A percentile compares a stretch with the other conserved stretches of the same genome.
Conservation (phyloP, 2,329 filamentous ascomycete genomes). For the Ophiocordyceps camponoti-leonardi region DNA sequence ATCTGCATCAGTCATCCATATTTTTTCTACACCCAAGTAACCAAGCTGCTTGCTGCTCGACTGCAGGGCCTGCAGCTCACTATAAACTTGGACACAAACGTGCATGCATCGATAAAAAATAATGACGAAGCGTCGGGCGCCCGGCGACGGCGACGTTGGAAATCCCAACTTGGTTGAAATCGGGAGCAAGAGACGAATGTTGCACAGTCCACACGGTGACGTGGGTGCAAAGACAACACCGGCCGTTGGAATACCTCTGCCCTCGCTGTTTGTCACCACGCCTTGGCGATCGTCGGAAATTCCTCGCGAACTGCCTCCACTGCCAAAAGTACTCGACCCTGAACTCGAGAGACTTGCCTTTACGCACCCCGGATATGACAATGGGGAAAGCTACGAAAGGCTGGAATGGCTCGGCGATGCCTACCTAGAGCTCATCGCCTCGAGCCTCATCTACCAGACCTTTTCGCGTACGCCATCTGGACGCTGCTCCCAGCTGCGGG, state of each 20-base stretch:
- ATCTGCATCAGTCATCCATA: neutral
- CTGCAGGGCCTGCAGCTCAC: no score
- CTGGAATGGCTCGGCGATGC: slow-evolving; percentile 84
- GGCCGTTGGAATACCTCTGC: neutral
- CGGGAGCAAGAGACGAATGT: slow-evolving; percentile 3
- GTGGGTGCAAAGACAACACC: neutral
- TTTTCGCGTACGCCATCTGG: slow-evolving; percentile 51
- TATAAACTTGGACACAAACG: no score
- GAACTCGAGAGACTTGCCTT: slow-evolving; percentile 46
- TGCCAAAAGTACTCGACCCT: slow-evolving; percentile 44
- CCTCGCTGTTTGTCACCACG: slow-evolving; percentile 10
- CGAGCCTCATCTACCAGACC: slow-evolving; percentile 56
- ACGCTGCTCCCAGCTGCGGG: slow-evolving; percentile 57
- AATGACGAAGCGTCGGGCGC: slow-evolving; percentile 20
- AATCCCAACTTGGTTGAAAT: neutral
- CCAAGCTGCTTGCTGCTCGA: neutral
- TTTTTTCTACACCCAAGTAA: neutral
- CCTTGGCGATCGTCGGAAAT: slow-evolving; percentile 36
- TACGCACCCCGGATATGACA: slow-evolving; percentile 39
- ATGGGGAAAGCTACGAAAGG: slow-evolving; percentile 46
- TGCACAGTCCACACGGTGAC: neutral
- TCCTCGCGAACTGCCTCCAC: slow-evolving; percentile 28
- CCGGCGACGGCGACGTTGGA: neutral
- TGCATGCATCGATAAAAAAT: neutral
- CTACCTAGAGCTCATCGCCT: slow-evolving; percentile 63